These are phyloP conservation scores for Basipetospora chlamydospora DNA, from an alignment of 2,329 filamentous ascomycete genomes.

Conservation along the genomic window DNA sequence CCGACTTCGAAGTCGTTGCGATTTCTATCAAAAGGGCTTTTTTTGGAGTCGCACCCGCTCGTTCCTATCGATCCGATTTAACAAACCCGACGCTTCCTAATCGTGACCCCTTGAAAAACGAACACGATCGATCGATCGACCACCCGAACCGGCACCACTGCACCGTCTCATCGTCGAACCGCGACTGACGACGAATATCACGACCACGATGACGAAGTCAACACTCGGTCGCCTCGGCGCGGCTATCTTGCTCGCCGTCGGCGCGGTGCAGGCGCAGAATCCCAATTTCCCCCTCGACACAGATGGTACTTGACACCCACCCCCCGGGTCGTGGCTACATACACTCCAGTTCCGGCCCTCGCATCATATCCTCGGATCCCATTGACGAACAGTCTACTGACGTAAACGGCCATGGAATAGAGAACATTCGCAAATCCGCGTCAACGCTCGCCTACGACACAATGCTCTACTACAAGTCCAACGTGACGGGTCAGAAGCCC, in stretches of 20 bases:
- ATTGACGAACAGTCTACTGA: neutral
- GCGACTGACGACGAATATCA: too few relatives aligned
- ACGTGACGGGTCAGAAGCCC: slow-evolving; percentile 34
- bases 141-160: too few relatives aligned
- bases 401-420: slow-evolving; percentile 14
- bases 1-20: neutral
- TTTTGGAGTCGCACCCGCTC: neutral
- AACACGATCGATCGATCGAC: neutral
- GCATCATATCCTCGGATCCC: neutral
- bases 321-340: slow-evolving; percentile 1
- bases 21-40: too few relatives aligned
- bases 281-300: slow-evolving; percentile 16
- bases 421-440: slow-evolving; percentile 30
- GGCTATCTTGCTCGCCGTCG: slow-evolving; percentile 6
- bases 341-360: neutral
- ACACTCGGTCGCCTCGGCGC: slow-evolving; percentile 6
- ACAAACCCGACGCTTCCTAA: neutral
- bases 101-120: neutral
- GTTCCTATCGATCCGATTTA: neutral
- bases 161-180: too few relatives aligned
- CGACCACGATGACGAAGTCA: neutral
- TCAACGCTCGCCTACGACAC: slow-evolving; percentile 33
- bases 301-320: slow-evolving; percentile 12
- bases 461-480: slow-evolving; percentile 35
- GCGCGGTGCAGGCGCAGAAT: slow-evolving; percentile 10